These are phyloP conservation scores for Marasmius oreades DNA, from an alignment of 1,284 basidiomycete species.

Conservation along the genomic window DNA sequence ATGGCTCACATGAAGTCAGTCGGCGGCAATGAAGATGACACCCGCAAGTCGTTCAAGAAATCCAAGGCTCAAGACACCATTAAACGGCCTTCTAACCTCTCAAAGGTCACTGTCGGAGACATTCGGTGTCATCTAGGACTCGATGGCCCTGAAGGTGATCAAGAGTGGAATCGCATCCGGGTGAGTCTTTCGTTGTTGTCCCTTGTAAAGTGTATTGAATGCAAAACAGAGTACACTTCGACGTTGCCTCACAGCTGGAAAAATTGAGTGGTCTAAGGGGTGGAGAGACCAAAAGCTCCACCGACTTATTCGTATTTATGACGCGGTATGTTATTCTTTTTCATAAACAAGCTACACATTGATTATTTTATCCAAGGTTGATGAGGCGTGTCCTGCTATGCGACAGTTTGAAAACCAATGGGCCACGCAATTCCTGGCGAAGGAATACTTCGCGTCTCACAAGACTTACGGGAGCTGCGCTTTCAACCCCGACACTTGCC, in stretches of 20 bases:
- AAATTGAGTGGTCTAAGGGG: conserved; percentile 16
- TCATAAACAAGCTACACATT: not conserved
- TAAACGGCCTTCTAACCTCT: too few species aligned
- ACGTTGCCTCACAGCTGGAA: conserved; percentile 24
- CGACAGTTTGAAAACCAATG: conserved; percentile 5
- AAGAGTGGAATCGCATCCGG: conserved; percentile 26
- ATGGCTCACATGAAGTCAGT: not conserved
- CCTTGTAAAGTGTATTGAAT: not conserved
- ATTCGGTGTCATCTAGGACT: conserved; percentile 28
- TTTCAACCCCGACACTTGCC: conserved; percentile 2
- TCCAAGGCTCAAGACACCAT: too few species aligned
- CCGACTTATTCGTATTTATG: conserved; percentile 9
- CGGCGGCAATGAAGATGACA: not conserved
- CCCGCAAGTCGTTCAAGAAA: not conserved
- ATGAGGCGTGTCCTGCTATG: conserved; percentile 4
- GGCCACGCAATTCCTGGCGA: conserved; percentile 2
- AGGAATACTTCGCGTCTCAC: not conserved
- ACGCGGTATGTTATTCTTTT: not conserved
- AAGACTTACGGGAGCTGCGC: conserved; percentile 6
- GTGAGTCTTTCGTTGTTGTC: conserved; percentile 17
- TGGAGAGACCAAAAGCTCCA: conserved; percentile 18
- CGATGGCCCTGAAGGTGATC: conserved; percentile 30
- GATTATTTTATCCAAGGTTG: not conserved
- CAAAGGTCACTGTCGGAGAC: conserved; percentile 23
- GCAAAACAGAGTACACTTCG: conserved; percentile 8